These are phyloP conservation scores for Carnegiea gigantea DNA, from an alignment of 179 eudicot genomes.

Conservation along the genomic window DNA sequence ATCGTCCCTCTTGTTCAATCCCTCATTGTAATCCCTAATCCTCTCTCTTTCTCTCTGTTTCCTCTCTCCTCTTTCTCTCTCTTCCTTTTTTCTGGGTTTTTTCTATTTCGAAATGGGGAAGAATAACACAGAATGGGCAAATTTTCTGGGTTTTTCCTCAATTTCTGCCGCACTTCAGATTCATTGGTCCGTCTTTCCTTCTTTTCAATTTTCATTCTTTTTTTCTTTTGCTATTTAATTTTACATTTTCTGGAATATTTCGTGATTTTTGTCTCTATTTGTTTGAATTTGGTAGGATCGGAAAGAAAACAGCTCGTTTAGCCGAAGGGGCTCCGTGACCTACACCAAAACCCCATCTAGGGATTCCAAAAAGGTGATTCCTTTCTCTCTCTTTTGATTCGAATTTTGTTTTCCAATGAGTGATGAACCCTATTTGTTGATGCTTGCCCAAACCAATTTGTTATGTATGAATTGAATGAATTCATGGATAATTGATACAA, in stretches of 20 bases:
- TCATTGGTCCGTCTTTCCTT: constrained; percentile 7
- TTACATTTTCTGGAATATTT: background rate
- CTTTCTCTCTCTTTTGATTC: background rate
- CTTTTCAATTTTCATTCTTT: background rate
- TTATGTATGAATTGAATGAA: background rate
- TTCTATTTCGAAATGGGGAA: constrained; percentile 28
- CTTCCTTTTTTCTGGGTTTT: background rate
- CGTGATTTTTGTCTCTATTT: background rate
- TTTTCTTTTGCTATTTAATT: background rate
- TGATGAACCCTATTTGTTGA: background rate
- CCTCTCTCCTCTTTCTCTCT: constrained; percentile 7
- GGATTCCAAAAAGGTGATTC: constrained; percentile 55
- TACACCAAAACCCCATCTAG: constrained; percentile 84
- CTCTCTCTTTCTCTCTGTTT: constrained; percentile 13
- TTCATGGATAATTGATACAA: background rate
- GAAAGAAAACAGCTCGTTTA: constrained; percentile 60
- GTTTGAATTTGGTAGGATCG: constrained; percentile 46
- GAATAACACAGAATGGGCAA: constrained; percentile 20
- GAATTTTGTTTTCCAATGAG: background rate
- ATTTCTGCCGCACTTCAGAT: constrained; percentile 30
- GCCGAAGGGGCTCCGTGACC: constrained; percentile 70
- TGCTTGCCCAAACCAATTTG: background rate
- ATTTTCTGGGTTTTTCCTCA: constrained; percentile 25
- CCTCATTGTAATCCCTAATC: constrained; percentile 49
- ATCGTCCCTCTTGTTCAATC: constrained; percentile 86